Evolutionary conservation across 1,139 yeast species (phyloP).

Genomic region (Yamadazyma pseudoaaseri): DNA sequence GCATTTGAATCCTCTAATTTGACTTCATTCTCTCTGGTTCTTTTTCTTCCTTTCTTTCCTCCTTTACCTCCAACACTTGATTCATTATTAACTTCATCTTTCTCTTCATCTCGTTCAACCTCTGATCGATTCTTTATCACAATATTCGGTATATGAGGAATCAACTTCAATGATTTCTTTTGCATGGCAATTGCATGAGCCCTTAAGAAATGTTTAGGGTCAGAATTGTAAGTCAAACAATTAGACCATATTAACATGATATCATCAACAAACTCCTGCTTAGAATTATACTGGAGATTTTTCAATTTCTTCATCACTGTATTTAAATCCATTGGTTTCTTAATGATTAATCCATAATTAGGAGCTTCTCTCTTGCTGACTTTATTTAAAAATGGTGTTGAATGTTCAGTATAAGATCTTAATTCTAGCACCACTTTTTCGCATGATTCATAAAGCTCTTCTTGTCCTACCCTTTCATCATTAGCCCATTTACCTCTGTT

Average conservation of each 20-base stretch:
- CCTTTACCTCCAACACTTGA: conserved; percentile 36
- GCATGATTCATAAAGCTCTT: conserved; percentile 94
- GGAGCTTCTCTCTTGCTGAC: conserved; percentile 98
- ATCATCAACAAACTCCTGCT: conserved; percentile 88
- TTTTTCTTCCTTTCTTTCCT: conserved; percentile 42
- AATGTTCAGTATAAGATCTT: conserved; percentile 91
- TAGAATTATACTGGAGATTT: conserved; percentile 74
- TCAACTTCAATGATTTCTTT: conserved; percentile 71
- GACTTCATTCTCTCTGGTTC: conserved; percentile 38
- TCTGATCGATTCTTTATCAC: conserved; percentile 78
- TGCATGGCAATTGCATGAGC: conserved; percentile 97
- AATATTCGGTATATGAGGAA: conserved; percentile 88
- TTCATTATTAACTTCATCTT: conserved; percentile 26
- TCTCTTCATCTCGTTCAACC: conserved; percentile 73
- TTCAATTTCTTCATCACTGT: conserved; percentile 91
- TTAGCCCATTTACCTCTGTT: conserved; percentile 97
- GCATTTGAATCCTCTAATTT: conserved; percentile 24
- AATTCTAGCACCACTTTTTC: conserved; percentile 91
- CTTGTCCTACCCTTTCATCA: conserved; percentile 94
- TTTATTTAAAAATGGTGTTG: conserved; percentile 91
- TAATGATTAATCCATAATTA: conserved; percentile 84
- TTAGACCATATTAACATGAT: conserved; percentile 94
- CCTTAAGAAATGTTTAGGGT: conserved; percentile 88
- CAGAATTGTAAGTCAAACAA: conserved; percentile 90
- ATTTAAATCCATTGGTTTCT: conserved; percentile 94